phyloP scores from a whole-genome alignment of 2,329 filamentous ascomycete species.

The Parasarocladium wereldwijsianum region DNA sequence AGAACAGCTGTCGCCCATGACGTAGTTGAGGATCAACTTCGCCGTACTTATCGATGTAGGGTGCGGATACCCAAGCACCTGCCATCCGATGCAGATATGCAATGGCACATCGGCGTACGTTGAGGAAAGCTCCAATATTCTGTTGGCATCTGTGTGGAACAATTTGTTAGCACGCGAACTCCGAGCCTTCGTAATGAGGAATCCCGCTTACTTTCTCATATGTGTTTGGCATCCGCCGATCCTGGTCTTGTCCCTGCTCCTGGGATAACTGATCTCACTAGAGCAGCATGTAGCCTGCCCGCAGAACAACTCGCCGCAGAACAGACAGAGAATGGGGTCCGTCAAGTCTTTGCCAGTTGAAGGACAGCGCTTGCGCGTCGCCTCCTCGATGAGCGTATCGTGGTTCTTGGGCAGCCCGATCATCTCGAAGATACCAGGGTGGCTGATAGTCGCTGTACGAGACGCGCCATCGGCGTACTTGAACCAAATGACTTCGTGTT shows the following conservation, averaged over 20 bases:
- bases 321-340: conserved; percentile 82
- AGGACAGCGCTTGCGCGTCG: conserved; percentile 68
- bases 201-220: conserved; percentile 57
- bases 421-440: conserved; percentile 88
- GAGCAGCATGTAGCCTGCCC: conserved; percentile 87
- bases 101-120: conserved; percentile 89
- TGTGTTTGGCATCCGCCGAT: conserved; percentile 86
- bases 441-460: conserved; percentile 41
- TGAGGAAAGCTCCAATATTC: conserved; percentile 87
- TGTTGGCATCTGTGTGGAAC: conserved; percentile 56
- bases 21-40: conserved; percentile 87
- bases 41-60: conserved; percentile 91
- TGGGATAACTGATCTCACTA: conserved; percentile 37
- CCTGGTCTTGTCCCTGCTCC: conserved; percentile 25
- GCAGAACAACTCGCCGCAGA: conserved; percentile 95
- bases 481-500: conserved; percentile 37
- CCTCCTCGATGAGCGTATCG: conserved; percentile 83
- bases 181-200: background rate
- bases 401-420: conserved; percentile 86
- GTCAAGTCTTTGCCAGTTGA: conserved; percentile 83
- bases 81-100: conserved; percentile 72
- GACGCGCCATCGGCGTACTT: conserved; percentile 14
- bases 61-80: conserved; percentile 74
- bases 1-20: conserved; percentile 74
- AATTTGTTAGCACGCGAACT: conserved; percentile 4